Evolutionary conservation across 495 filamentous ascomycete species (phyloP).

Genomic region (Aspergillus bridgeri): DNA sequence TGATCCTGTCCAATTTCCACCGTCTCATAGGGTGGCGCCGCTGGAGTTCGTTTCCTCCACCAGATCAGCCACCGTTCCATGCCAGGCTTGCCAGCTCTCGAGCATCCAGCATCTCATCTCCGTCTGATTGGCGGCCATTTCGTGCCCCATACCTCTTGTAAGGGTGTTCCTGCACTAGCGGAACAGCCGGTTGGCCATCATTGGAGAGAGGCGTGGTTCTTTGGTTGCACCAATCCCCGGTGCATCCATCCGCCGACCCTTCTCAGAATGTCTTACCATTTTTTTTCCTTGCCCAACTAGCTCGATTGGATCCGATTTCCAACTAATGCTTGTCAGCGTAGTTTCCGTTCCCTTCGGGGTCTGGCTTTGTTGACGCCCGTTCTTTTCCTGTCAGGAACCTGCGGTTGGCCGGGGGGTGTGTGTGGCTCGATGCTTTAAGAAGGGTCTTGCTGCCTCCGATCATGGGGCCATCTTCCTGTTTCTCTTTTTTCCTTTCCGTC

Average conservation of each 20-base stretch:
- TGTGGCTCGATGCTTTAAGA: background rate
- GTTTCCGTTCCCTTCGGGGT: background rate
- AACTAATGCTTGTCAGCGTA: background rate
- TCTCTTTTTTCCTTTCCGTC: background rate
- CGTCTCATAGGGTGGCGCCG: background rate
- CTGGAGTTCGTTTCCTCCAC: background rate
- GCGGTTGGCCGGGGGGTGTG: background rate
- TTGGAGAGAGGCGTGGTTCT: background rate
- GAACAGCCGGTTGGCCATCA: slow-evolving; percentile 1
- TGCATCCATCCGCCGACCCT: background rate
- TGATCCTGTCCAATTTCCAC: background rate
- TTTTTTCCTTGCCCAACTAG: background rate
- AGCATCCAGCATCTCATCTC: background rate
- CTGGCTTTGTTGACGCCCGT: background rate
- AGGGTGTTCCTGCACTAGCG: slow-evolving; percentile 25
- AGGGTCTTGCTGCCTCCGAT: background rate
- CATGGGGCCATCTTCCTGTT: background rate
- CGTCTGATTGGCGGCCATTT: slow-evolving; percentile 2
- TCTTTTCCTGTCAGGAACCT: background rate
- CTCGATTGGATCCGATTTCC: background rate
- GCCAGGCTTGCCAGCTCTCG: background rate
- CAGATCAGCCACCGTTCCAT: background rate
- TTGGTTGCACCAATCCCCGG: background rate
- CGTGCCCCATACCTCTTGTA: slow-evolving; percentile 3
- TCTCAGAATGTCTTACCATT: background rate